phyloP scores from a whole-genome alignment of 2,329 filamentous ascomycete species.

The Colletotrichum lini region DNA sequence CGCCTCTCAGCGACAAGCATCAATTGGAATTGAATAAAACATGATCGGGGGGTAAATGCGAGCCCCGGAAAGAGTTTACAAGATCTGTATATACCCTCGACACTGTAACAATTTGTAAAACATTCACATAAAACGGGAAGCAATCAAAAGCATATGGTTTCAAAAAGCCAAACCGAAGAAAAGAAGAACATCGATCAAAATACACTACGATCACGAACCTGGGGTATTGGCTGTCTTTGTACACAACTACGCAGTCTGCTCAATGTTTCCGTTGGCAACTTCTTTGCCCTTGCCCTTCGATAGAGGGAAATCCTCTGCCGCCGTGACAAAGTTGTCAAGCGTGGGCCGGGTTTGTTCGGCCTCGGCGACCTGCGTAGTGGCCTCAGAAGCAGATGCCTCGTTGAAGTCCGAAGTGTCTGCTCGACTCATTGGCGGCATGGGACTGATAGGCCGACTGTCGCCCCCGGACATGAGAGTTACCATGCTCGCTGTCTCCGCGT shows the following conservation, averaged over 20 bases:
- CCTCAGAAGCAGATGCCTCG: conserved; percentile 12
- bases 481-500: conserved; percentile 79
- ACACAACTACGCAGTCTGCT: conserved; percentile 19
- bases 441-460: conserved; percentile 54
- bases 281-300: conserved; percentile 37
- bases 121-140: background rate
- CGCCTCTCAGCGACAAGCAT: background rate
- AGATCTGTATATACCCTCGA: conserved; percentile 39
- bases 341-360: conserved; percentile 51
- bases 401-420: background rate
- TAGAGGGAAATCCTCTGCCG: conserved; percentile 60
- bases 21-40: background rate
- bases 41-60: background rate
- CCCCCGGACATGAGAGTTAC: conserved; percentile 71
- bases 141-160: background rate
- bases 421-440: conserved; percentile 36
- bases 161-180: background rate
- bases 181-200: background rate
- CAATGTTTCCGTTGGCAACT: background rate
- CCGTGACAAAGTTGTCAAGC: conserved; percentile 70
- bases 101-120: conserved; percentile 42
- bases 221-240: conserved; percentile 1
- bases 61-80: conserved; percentile 5
- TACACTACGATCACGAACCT: conserved; percentile 4
- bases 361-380: conserved; percentile 1